phyloP scores from a whole-genome alignment of 2,329 filamentous ascomycete genomes.

The Exophiala mesophila region DNA sequence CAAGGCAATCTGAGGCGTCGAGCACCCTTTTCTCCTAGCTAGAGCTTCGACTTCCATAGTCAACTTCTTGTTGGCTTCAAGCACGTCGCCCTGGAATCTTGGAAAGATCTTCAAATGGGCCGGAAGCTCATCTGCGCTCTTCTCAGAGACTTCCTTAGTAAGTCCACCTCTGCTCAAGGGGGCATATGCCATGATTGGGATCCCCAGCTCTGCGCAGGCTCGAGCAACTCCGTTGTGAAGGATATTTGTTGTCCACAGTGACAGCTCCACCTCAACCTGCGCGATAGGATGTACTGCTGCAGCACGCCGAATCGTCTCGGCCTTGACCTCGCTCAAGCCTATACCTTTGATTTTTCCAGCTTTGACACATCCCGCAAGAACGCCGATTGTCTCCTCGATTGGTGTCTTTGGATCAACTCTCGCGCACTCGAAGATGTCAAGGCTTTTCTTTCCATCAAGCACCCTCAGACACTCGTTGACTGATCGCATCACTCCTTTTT shows the following conservation, averaged over 20 bases:
- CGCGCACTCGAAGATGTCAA: constrained; percentile 57
- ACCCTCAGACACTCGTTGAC: constrained; percentile 52
- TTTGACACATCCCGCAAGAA: constrained; percentile 35
- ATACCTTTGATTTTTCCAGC: constrained; percentile 39
- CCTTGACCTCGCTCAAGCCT: constrained; percentile 39
- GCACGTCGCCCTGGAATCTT: constrained; percentile 48
- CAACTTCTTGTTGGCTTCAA: constrained; percentile 47
- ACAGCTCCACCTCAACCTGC: constrained; percentile 59
- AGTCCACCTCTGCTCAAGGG: constrained; percentile 55
- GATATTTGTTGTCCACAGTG: constrained; percentile 52
- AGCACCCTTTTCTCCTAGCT: constrained; percentile 41
- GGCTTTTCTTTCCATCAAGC: constrained; percentile 43
- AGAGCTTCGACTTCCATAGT: constrained; percentile 42
- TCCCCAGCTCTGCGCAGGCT: constrained; percentile 54
- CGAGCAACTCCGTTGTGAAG: constrained; percentile 55
- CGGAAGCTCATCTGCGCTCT: too few species aligned
- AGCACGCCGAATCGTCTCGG: constrained; percentile 40
- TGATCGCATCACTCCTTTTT: too few species aligned
- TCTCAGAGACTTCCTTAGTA: too few species aligned
- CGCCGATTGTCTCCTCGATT: constrained; percentile 42
- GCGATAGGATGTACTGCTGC: constrained; percentile 34
- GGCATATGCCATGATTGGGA: constrained; percentile 55
- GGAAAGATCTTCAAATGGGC: too few species aligned
- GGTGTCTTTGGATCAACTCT: constrained; percentile 50
- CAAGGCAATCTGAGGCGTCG: constrained; percentile 45